These are phyloP conservation scores for Neocucurbitaria cava DNA, from an alignment of 2,329 filamentous ascomycete species.

Conservation along the genomic window DNA sequence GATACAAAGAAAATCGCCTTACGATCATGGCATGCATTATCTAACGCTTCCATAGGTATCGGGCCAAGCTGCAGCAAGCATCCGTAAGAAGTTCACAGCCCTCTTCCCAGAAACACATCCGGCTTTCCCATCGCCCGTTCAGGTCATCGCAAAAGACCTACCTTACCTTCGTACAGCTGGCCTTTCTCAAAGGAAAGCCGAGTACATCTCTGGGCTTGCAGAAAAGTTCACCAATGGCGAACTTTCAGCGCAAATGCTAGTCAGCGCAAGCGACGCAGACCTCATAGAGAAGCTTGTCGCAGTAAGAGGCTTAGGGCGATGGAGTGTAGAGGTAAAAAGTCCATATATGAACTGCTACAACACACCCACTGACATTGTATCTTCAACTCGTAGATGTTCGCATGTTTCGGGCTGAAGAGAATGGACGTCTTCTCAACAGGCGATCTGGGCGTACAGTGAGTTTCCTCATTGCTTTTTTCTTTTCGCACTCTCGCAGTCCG, in stretches of 20 bases:
- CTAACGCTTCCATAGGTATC: constrained; percentile 64
- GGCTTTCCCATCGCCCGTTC: constrained; percentile 76
- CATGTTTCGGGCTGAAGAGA: constrained; percentile 90
- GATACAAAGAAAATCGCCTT: not conserved
- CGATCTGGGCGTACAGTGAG: constrained; percentile 86
- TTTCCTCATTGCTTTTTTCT: constrained; percentile 25
- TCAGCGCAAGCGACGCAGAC: constrained; percentile 82
- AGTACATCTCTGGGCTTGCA: constrained; percentile 88
- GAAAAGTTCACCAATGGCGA: constrained; percentile 79
- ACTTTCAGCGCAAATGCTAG: constrained; percentile 76
- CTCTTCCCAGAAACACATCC: constrained; percentile 60
- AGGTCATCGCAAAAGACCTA: constrained; percentile 67
- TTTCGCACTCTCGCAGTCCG: not conserved
- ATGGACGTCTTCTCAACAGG: constrained; percentile 93
- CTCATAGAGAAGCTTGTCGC: constrained; percentile 82
- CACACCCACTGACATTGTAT: no score
- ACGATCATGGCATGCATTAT: not conserved
- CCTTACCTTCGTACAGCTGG: constrained; percentile 82
- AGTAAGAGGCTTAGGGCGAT: constrained; percentile 84
- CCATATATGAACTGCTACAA: no score
- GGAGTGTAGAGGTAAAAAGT: constrained; percentile 70
- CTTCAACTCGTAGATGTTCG: constrained; percentile 69
- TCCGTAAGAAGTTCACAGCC: constrained; percentile 70
- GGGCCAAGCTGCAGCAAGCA: constrained; percentile 86
- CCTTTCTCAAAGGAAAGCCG: constrained; percentile 91